Evolutionary conservation across 306 rosid species (phyloP).

Genomic region (Prunus padus): DNA sequence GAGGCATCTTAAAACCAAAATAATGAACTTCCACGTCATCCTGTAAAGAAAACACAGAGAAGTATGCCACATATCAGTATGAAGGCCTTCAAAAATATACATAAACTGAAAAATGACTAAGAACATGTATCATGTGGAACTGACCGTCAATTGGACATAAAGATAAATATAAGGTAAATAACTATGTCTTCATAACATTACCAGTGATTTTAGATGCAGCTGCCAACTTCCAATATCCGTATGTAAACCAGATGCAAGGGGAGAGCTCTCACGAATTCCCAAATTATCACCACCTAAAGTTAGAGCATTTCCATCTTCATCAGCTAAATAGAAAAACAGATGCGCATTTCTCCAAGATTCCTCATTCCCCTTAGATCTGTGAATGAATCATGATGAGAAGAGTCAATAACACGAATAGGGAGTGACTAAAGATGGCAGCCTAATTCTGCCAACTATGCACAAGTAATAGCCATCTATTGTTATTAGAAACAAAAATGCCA

Average conservation of each 20-base stretch:
- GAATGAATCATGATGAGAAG: slow-evolving; percentile 33
- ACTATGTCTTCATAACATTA: slow-evolving; percentile 28
- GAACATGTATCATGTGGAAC: not conserved
- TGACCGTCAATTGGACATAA: not conserved
- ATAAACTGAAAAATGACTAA: not conserved
- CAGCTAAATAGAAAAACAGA: slow-evolving; percentile 90
- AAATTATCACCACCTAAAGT: slow-evolving; percentile 50
- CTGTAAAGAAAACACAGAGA: slow-evolving; percentile 44
- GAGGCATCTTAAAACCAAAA: slow-evolving; percentile 75
- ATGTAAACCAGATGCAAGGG: slow-evolving; percentile 77
- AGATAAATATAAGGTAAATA: too few species aligned
- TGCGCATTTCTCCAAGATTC: slow-evolving; percentile 53
- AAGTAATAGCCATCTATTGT: not conserved
- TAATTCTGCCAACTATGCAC: not conserved
- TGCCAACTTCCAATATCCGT: slow-evolving; percentile 86
- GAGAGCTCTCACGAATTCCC: slow-evolving; percentile 47
- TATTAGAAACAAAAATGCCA: not conserved
- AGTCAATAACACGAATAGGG: slow-evolving; percentile 7
- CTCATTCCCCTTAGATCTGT: slow-evolving; percentile 55
- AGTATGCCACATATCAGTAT: slow-evolving; percentile 15
- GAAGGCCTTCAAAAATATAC: slow-evolving; percentile 1
- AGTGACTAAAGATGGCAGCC: slow-evolving; percentile 8
- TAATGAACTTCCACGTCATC: slow-evolving; percentile 75
- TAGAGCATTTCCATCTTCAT: slow-evolving; percentile 71
- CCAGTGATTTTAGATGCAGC: slow-evolving; percentile 87